phyloP scores from a whole-genome alignment of 1,139 yeast species.

The Candida neerlandica region DNA sequence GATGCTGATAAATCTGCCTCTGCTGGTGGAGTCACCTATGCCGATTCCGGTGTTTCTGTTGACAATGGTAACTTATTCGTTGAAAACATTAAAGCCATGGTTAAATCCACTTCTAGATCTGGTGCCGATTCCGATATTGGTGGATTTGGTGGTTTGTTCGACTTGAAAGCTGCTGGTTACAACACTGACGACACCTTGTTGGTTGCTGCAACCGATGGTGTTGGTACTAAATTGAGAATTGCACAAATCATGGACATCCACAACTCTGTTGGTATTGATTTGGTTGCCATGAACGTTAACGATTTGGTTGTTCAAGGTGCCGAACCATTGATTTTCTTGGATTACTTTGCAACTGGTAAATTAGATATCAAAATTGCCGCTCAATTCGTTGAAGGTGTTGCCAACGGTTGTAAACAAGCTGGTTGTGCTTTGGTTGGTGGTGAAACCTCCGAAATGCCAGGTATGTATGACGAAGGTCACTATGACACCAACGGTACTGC shows the following conservation, averaged over 20 bases:
- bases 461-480: conserved; percentile 93
- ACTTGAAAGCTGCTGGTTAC: conserved; percentile 86
- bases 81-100: conserved; percentile 85
- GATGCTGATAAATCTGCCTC: conserved; percentile 33
- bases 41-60: conserved; percentile 95
- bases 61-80: conserved; percentile 92
- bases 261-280: conserved; percentile 95
- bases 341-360: conserved; percentile 94
- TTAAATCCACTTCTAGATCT: conserved; percentile 90
- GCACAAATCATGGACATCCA: conserved; percentile 91
- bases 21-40: conserved; percentile 68
- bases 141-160: conserved; percentile 97
- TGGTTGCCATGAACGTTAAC: conserved; percentile 98
- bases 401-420: conserved; percentile 91
- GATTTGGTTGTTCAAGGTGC: conserved; percentile 99
- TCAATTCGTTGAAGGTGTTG: conserved; percentile 91
- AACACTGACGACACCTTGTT: conserved; percentile 72
- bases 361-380: conserved; percentile 84
- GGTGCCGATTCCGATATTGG: conserved; percentile 99
- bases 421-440: conserved; percentile 99
- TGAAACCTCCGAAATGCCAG: conserved; percentile 99
- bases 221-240: conserved; percentile 93
- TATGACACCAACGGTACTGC: conserved; percentile 99
- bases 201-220: conserved; percentile 99
- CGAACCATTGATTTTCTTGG: conserved; percentile 93